Percentiles rank a stretch among this genome's conserved stretches.
These are phyloP conservation scores for Tolypocladium capitatum DNA, from an alignment of 2,329 filamentous ascomycete genomes.

Conservation along the genomic window DNA sequence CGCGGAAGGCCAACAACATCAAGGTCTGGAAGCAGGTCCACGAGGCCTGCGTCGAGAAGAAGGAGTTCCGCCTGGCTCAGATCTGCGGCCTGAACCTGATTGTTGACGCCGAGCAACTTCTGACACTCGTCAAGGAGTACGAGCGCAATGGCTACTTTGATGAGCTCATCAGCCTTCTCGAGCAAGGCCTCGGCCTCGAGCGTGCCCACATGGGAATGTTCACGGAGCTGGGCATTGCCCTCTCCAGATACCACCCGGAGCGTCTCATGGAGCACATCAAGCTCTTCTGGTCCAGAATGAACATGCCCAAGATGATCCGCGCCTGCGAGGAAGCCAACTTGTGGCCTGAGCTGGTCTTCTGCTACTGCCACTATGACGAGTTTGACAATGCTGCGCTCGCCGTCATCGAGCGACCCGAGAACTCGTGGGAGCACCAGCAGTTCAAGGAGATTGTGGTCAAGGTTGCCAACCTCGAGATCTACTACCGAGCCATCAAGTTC, in stretches of 20 bases:
- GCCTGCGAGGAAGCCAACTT: conserved; percentile 89
- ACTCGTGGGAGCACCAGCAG: conserved; percentile 98
- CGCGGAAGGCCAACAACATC: conserved; percentile 96
- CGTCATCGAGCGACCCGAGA: conserved; percentile 94
- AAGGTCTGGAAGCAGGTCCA: conserved; percentile 99
- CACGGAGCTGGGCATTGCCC: conserved; percentile 78
- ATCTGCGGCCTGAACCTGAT: conserved; percentile 98
- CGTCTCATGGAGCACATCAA: conserved; percentile 97
- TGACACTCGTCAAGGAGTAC: conserved; percentile 89
- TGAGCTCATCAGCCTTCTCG: conserved; percentile 85
- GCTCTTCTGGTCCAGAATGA: conserved; percentile 95
- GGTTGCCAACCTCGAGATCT: conserved; percentile 96
- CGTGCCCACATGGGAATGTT: conserved; percentile 95
- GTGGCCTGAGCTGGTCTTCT: conserved; percentile 95
- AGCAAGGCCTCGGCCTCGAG: conserved; percentile 89
- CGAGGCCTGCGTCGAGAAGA: conserved; percentile 89
- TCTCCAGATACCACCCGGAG: conserved; percentile 91
- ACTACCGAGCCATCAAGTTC: conserved; percentile 94
- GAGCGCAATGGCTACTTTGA: conserved; percentile 97
- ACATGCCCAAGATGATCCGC: conserved; percentile 92
- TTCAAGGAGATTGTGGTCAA: conserved; percentile 99
- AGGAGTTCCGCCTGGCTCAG: conserved; percentile 96
- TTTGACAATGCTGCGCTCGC: conserved; percentile 94
- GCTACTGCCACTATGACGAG: conserved; percentile 97
- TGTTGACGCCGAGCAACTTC: conserved; percentile 89